Base-by-base conservation (phyloP, 441 rosid genomes). In the Lepidium campestre region DNA sequence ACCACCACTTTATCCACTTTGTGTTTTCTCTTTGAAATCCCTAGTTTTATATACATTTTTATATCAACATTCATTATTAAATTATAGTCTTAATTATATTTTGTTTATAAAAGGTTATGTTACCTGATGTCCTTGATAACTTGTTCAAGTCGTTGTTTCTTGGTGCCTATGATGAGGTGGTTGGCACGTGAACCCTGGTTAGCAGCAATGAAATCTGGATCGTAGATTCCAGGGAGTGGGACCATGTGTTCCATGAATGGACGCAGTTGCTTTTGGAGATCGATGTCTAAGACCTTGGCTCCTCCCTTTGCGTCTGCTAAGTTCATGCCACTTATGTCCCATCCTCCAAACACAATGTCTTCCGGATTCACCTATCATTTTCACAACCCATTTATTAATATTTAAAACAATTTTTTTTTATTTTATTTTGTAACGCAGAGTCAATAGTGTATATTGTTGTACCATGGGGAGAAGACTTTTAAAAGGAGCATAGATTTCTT, bases 291-390 rank as follows among this genome's bases (percentile, higher is more conserved):
- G 36, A 93, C 99, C 65, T 44, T 87, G 75, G 91, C 97, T 76
- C 97, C 84, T 6, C 87, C 95, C 99, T 91, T 93, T 39, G 99
- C 88, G 76, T 93, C 99, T 42, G 96, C 99, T 73, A 93, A 74
- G 82, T 89, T 93, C 99, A 89, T 86, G 70, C 84, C 85, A 67
- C 92, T 93, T 68, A 93, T 93, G 76, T 93, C 99, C 99, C 99
- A 93, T 47, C 99, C 97, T 11, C 96, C 99, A 73, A 91, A 87
- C 71, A 93, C 95, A 57, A 93, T 73, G 23, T 89, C 88, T 75
- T 91, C 96, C 0, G 97, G 99, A 68, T 85, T 87, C 79, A 89
- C 99, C 99, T 36, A 35, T 36, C 13, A 36, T 35, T 12, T 35
- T 20, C 12, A 13, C 13, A 0, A 54, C 41, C 14, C 59, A 54